These are phyloP conservation scores for Naganishia sp. DNA, from an alignment of 1,284 basidiomycete species.

Conservation along the genomic window DNA sequence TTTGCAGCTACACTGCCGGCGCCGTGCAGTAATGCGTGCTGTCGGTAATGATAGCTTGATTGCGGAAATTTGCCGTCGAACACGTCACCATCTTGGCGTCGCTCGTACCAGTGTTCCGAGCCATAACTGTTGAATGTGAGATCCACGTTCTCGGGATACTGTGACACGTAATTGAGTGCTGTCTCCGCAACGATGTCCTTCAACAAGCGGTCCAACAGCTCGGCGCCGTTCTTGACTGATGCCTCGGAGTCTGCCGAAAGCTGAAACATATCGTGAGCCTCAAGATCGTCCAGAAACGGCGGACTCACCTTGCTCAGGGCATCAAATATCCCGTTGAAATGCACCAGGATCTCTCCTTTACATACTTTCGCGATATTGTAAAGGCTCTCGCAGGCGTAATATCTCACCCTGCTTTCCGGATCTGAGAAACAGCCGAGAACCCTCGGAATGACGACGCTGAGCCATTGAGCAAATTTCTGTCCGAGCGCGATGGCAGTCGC, in stretches of 20 bases:
- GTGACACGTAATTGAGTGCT: conserved; percentile 90
- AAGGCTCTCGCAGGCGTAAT: conserved; percentile 84
- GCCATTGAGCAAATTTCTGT: conserved; percentile 87
- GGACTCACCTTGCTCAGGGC: conserved; percentile 82
- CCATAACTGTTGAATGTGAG: conserved; percentile 38
- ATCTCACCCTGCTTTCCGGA: conserved; percentile 86
- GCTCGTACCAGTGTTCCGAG: conserved; percentile 27
- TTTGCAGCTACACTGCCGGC: conserved; percentile 43
- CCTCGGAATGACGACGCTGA: conserved; percentile 87
- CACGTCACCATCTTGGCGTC: conserved; percentile 2
- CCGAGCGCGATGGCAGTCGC: conserved; percentile 94
- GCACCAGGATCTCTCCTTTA: conserved; percentile 93
- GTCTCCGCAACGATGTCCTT: conserved; percentile 98
- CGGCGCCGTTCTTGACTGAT: conserved; percentile 97
- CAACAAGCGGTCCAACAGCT: conserved; percentile 92
- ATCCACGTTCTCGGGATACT: conserved; percentile 65
- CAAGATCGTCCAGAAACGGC: neutral
- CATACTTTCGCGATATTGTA: conserved; percentile 99
- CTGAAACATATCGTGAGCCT: conserved; percentile 54
- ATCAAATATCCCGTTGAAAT: conserved; percentile 98
- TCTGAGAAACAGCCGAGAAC: conserved; percentile 93
- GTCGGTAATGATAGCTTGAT: conserved; percentile 56
- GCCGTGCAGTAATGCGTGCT: conserved; percentile 44
- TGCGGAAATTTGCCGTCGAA: conserved; percentile 58
- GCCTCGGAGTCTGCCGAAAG: conserved; percentile 94